Percentiles rank a stretch among this genome's conserved stretches.
These are phyloP conservation scores for Digitaria exilis DNA, from an alignment of 202 grass and related monocot species.

Conservation along the genomic window DNA sequence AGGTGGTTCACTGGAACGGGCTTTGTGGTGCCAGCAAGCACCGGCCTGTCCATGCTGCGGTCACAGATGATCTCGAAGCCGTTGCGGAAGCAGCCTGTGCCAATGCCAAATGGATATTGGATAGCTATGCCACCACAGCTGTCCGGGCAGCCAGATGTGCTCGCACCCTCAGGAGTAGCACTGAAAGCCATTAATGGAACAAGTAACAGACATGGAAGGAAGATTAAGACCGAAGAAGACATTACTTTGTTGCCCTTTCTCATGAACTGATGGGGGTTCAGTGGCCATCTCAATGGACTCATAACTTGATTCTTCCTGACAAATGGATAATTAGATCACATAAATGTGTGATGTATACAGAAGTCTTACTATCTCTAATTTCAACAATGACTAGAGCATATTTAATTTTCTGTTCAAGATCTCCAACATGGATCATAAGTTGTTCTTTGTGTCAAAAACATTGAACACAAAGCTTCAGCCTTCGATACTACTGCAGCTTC, in stretches of 20 bases:
- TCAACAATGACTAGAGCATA: not conserved
- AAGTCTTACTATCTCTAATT: not conserved
- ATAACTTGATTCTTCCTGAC: not conserved
- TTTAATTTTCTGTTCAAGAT: not conserved
- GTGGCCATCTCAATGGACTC: not conserved
- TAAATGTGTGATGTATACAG: not conserved
- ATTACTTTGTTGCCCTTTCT: not conserved
- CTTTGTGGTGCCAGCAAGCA: not conserved
- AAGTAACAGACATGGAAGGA: not conserved
- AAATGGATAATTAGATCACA: not conserved
- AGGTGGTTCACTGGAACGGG: not conserved
- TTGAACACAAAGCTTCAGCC: not conserved
- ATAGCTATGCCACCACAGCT: not conserved
- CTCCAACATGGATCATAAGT: not conserved
- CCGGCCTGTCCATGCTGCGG: not conserved
- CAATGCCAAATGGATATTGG: not conserved
- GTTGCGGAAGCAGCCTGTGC: not conserved
- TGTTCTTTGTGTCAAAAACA: not conserved
- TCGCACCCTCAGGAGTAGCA: not conserved
- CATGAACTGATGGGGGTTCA: not conserved
- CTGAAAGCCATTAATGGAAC: not conserved
- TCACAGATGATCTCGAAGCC: not conserved
- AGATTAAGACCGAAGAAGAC: not conserved
- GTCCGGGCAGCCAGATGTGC: not conserved
- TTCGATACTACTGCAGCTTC: not conserved